Evolutionary conservation across 345 rosid species (phyloP).

Genomic region (Eucalyptus regnans): DNA sequence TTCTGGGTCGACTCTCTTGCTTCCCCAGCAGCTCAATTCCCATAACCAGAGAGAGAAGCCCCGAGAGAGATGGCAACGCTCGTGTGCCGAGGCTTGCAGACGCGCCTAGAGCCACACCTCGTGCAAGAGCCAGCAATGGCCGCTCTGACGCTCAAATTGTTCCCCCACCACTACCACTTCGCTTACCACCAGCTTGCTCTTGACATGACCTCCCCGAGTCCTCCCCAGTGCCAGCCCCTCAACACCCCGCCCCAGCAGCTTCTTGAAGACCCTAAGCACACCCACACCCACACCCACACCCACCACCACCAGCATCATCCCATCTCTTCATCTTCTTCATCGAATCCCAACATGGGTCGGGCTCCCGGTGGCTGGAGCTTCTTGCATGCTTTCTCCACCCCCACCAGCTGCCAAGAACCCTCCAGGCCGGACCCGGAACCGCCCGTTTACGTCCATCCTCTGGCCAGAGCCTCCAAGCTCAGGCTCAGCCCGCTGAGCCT

Average conservation of each 20-base stretch:
- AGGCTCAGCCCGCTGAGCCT: conserved; percentile 61
- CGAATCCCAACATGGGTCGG: not conserved
- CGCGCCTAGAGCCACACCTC: conserved; percentile 31
- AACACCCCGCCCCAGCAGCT: not conserved
- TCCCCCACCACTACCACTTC: conserved; percentile 6
- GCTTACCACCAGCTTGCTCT: accelerated
- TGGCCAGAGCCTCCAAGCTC: conserved; percentile 27
- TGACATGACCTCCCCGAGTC: not conserved
- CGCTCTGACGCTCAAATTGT: conserved; percentile 39
- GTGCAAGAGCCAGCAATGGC: conserved; percentile 9
- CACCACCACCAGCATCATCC: not conserved
- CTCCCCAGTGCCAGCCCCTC: not conserved
- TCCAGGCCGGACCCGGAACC: conserved; percentile 1
- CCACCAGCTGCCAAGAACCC: not conserved
- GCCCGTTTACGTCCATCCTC: conserved; percentile 30
- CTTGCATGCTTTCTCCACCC: conserved; percentile 22
- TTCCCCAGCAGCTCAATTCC: not conserved
- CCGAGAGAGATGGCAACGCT: conserved; percentile 44
- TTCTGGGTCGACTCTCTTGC: not conserved
- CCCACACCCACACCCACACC: not conserved
- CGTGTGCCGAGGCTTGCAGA: conserved; percentile 52
- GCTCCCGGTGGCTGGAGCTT: conserved; percentile 33
- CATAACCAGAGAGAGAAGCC: not conserved
- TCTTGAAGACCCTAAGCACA: not conserved
- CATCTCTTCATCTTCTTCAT: not conserved